Percentiles rank a stretch among this genome's conserved stretches.
Conservation (phyloP, 495 filamentous ascomycete genomes). For the Aspergillus haitiensis region DNA sequence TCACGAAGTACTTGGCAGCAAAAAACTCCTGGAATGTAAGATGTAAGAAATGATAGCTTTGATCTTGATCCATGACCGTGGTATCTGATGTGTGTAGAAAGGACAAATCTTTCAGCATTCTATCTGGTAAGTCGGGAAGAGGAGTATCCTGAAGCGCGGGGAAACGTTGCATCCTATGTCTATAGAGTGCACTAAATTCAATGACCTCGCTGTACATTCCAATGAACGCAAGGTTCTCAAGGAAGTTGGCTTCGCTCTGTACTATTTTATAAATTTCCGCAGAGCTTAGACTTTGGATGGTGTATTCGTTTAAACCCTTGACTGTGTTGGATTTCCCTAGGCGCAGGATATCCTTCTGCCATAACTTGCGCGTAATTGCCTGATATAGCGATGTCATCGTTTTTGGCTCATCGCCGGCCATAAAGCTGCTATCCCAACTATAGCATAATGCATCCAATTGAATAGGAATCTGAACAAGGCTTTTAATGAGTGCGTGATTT, state of each 20-base stretch:
- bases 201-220: slow-evolving; percentile 1
- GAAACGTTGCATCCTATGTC: neutral
- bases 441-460: slow-evolving; percentile 43
- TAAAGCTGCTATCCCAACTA: slow-evolving; percentile 28
- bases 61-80: too few relatives aligned
- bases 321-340: neutral
- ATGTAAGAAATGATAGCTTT: slow-evolving; percentile 42
- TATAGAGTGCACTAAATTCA: neutral
- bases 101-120: slow-evolving; percentile 21
- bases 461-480: slow-evolving; percentile 23
- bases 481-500: slow-evolving; percentile 29
- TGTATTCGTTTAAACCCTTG: neutral
- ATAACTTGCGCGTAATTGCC: slow-evolving; percentile 29
- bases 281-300: neutral
- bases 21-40: slow-evolving; percentile 28
- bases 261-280: neutral
- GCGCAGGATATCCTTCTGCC: slow-evolving; percentile 11
- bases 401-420: slow-evolving; percentile 7
- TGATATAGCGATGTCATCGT: slow-evolving; percentile 38
- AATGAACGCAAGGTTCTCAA: neutral
- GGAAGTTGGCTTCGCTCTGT: neutral
- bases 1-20: slow-evolving; percentile 39
- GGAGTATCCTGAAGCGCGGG: neutral
- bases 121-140: neutral
- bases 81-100: slow-evolving; percentile 34